These are phyloP conservation scores for Batkoa obscura DNA, from an alignment of 371 early-diverging fungal genomes.

Conservation along the genomic window DNA sequence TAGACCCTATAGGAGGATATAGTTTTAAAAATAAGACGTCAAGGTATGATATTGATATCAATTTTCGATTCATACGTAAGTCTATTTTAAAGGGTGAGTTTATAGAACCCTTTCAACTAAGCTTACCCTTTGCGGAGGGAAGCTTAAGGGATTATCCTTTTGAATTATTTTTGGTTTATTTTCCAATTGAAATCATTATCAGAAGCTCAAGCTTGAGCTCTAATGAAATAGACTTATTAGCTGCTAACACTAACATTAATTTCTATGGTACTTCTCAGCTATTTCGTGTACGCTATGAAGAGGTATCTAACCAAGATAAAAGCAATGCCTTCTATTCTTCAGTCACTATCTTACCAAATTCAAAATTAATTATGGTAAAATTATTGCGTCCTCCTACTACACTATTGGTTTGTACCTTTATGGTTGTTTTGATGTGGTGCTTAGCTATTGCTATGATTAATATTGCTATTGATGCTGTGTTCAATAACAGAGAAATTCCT, in stretches of 20 bases:
- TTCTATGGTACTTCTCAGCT: not conserved
- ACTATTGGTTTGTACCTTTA: slow-evolving; percentile 14
- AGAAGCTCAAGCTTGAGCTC: not conserved
- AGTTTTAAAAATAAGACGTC: slow-evolving; percentile 12
- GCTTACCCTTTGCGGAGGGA: slow-evolving; percentile 15
- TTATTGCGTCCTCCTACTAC: slow-evolving; percentile 13
- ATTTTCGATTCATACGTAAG: not conserved
- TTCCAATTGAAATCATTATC: not conserved
- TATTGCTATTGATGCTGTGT: slow-evolving; percentile 13
- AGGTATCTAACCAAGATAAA: not conserved
- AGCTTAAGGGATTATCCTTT: slow-evolving; percentile 15
- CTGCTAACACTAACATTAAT: not conserved
- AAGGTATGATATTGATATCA: slow-evolving; percentile 4
- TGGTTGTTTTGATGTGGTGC: slow-evolving; percentile 22
- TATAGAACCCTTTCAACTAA: slow-evolving; percentile 7
- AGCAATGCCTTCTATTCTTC: no score
- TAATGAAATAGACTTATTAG: not conserved
- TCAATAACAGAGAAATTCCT: slow-evolving; percentile 9
- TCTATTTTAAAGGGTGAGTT: not conserved
- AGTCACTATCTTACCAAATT: no score
- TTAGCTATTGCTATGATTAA: slow-evolving; percentile 15
- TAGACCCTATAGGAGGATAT: slow-evolving; percentile 13
- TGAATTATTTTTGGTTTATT: slow-evolving; percentile 9
- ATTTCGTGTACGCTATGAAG: not conserved
- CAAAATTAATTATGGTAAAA: slow-evolving; percentile 5